Evolutionary conservation across 176 grass and related monocot species (phyloP), one percentile per base, ranked within the genome.

Genomic region (Typha latifolia): DNA sequence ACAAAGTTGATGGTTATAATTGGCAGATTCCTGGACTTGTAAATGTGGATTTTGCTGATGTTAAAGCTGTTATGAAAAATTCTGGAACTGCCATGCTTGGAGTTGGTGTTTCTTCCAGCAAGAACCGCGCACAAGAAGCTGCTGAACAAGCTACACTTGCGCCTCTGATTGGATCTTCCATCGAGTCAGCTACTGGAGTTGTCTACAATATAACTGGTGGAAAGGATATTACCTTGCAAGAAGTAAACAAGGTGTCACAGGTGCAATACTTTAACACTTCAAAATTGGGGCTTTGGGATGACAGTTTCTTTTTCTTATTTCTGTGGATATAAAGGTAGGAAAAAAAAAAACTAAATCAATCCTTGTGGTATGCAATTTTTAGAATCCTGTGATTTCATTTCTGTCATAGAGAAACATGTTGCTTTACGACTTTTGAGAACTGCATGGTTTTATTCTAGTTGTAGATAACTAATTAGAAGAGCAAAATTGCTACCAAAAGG

Each of bases 181-280:
- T 76, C 12, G 73, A 76, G 34, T 48, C 50, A 56, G 73, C 73
- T 48, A 76, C 63, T 47, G 73, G 73, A 26, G 56, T 76, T 61
- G 73, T 76, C 12, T 76, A 67, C 32, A 76, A 76, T 49, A 76
- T 76, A 27, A 76, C 73, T 47, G 73, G 73, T 12, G 73, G 73
- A 67, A 67, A 67, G 12, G 73, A 76, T 57, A 49, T 67, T 3
- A 76, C 73, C 20, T 59, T 76, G 51, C 64, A 76, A 47, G 64
- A 76, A 67, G 73, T 69, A 63, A 93, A 99, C 76, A 93, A 90
- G 67, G 86, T 99, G 3, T 99, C 89, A n/a, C 89, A 99, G 94
- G 94, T 99, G 62, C 1, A 49, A 49, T 72, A 59, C 20, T 20
- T 19, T 9, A 9, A 6, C 32, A 43, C 37, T 43, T 43, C 37